Conservation (phyloP, 2,329 filamentous ascomycete genomes). For the Cercospora citrullina region DNA sequence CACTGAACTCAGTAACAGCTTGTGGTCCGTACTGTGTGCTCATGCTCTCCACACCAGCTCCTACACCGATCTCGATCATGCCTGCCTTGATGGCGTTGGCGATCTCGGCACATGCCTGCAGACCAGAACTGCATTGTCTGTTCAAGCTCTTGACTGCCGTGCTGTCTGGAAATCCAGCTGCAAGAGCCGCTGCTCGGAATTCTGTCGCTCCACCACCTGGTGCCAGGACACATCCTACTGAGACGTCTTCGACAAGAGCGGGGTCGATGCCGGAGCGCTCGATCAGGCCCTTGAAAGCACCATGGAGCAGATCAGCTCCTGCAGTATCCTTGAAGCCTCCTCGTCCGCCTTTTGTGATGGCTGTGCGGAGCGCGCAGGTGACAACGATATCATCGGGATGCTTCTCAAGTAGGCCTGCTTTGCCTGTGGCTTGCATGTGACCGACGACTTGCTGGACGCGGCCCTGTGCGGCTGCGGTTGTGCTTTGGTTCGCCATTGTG, state of each 20-base stretch:
- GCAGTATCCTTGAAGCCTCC: slow-evolving; percentile 94
- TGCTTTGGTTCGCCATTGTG: slow-evolving; percentile 29
- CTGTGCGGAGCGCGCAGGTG: slow-evolving; percentile 85
- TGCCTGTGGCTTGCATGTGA: slow-evolving; percentile 54
- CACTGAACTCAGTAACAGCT: slow-evolving; percentile 90
- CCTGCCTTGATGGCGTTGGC: slow-evolving; percentile 87
- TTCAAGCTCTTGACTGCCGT: slow-evolving; percentile 87
- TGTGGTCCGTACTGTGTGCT: slow-evolving; percentile 82
- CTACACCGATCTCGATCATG: slow-evolving; percentile 94
- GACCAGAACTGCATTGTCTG: slow-evolving; percentile 88
- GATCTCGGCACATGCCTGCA: slow-evolving; percentile 90
- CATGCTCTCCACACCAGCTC: slow-evolving; percentile 97
- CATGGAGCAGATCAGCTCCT: slow-evolving; percentile 81
- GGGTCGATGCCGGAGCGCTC: slow-evolving; percentile 88
- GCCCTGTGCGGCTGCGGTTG: slow-evolving; percentile 27
- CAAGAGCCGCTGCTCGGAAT: slow-evolving; percentile 87
- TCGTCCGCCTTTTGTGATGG: slow-evolving; percentile 89
- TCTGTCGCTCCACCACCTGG: slow-evolving; percentile 95
- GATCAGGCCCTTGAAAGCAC: slow-evolving; percentile 78
- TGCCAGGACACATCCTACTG: slow-evolving; percentile 85
- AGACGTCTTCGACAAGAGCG: slow-evolving; percentile 83
- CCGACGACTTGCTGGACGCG: slow-evolving; percentile 60
- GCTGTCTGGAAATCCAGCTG: slow-evolving; percentile 84
- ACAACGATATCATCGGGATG: slow-evolving; percentile 75
- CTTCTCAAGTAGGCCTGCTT: slow-evolving; percentile 51